A percentile compares a stretch with the other conserved stretches of the same genome.
These are phyloP conservation scores for Fusarium sp. DNA, from an alignment of 2,329 filamentous ascomycete genomes.

Conservation along the genomic window DNA sequence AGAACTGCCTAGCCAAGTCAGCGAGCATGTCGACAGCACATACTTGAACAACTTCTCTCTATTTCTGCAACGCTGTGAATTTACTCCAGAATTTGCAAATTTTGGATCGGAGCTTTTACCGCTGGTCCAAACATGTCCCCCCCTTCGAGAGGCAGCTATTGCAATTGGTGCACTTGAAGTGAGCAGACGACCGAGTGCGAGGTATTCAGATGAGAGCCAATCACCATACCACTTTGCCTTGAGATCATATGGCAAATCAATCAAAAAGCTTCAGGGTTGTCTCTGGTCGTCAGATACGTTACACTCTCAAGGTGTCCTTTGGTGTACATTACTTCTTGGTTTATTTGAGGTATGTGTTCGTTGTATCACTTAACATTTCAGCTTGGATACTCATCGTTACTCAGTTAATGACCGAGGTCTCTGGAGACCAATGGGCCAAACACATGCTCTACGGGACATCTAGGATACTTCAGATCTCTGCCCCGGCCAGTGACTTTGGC, in stretches of 20 bases:
- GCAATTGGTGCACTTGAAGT: constrained; percentile 45
- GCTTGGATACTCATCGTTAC: neutral
- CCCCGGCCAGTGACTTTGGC: neutral
- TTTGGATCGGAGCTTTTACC: constrained; percentile 21
- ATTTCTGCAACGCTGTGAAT: constrained; percentile 34
- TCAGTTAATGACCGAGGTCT: constrained; percentile 43
- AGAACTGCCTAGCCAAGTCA: neutral
- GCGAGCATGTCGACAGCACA: neutral
- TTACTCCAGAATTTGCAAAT: constrained; percentile 24
- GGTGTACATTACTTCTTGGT: constrained; percentile 43
- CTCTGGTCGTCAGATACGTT: neutral
- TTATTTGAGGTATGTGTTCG: constrained; percentile 41
- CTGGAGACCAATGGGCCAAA: constrained; percentile 40
- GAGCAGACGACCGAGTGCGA: constrained; percentile 22
- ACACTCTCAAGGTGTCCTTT: constrained; percentile 28
- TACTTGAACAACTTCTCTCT: constrained; percentile 33
- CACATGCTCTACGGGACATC: constrained; percentile 46
- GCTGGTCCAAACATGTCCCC: constrained; percentile 22
- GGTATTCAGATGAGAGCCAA: neutral
- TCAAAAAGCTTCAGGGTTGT: constrained; percentile 20
- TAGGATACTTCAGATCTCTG: constrained; percentile 30
- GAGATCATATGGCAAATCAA: constrained; percentile 31
- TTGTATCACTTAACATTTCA: rapidly evolving
- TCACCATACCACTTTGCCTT: constrained; percentile 20
- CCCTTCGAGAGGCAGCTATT: constrained; percentile 29